phyloP scores from a whole-genome alignment of 768 basidiomycete species.

The Termitomyces sp. region DNA sequence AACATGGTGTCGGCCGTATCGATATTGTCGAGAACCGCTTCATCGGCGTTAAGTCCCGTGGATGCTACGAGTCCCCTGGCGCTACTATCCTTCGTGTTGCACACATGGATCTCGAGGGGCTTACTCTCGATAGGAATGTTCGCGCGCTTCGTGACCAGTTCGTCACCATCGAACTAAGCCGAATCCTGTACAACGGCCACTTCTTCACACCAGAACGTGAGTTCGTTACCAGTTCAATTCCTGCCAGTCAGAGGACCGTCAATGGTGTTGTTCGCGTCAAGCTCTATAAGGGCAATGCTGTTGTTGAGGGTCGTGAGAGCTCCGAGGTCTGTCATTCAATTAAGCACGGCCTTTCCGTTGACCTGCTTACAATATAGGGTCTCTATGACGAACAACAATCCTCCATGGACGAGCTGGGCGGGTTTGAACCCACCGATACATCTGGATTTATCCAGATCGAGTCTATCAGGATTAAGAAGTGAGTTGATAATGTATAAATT shows the following conservation, averaged over 20 bases:
- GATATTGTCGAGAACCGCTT: conserved; percentile 99
- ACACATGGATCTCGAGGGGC: conserved; percentile 94
- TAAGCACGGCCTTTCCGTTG: background rate
- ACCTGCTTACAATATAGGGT: conserved; percentile 39
- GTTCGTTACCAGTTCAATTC: conserved; percentile 86
- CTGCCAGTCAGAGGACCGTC: conserved; percentile 92
- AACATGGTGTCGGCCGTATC: conserved; percentile 94
- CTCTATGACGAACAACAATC: conserved; percentile 94
- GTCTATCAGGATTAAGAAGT: conserved; percentile 98
- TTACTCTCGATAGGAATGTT: conserved; percentile 97
- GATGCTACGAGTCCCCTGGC: conserved; percentile 98
- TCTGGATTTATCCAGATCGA: conserved; percentile 97
- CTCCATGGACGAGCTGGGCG: conserved; percentile 98
- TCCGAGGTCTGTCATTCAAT: conserved; percentile 53
- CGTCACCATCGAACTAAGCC: conserved; percentile 82
- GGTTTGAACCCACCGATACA: conserved; percentile 94
- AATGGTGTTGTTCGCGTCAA: conserved; percentile 90
- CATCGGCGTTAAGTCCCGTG: conserved; percentile 98
- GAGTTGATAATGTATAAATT: conserved; percentile 20
- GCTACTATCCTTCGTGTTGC: conserved; percentile 94
- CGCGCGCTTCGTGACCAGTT: conserved; percentile 93
- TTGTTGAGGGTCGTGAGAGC: conserved; percentile 88
- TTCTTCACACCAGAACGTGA: conserved; percentile 99
- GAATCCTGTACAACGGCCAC: conserved; percentile 96
- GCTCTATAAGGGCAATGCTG: conserved; percentile 93